Evolutionary conservation across 78 protist genomes (phyloP).

Genomic region (Dictyostelium discoideum): dicty_2.7 NC_007088.5:809501-810000

Average conservation of each 20-base stretch:
- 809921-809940: constrained; percentile 14
- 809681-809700: no score
- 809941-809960: constrained; percentile 33
- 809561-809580: not conserved
- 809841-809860: not conserved
- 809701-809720: no score
- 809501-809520: not conserved
- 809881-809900: not conserved
- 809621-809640: not conserved
- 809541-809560: no score
- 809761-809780: no score
- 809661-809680: no score
- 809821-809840: not conserved
- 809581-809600: not conserved
- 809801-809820: not conserved
- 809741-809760: no score
- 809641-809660: not conserved
- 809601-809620: not conserved
- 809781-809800: not conserved
- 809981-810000: constrained; percentile 18
- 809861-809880: not conserved
- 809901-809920: not conserved
- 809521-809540: no score
- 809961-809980: constrained; percentile 65
- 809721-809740: no score